Evolutionary conservation across 352 stramenopile genomes (phyloP), one percentile per base, ranked within the genome.

Genomic region (Pythium plurisporium): DNA sequence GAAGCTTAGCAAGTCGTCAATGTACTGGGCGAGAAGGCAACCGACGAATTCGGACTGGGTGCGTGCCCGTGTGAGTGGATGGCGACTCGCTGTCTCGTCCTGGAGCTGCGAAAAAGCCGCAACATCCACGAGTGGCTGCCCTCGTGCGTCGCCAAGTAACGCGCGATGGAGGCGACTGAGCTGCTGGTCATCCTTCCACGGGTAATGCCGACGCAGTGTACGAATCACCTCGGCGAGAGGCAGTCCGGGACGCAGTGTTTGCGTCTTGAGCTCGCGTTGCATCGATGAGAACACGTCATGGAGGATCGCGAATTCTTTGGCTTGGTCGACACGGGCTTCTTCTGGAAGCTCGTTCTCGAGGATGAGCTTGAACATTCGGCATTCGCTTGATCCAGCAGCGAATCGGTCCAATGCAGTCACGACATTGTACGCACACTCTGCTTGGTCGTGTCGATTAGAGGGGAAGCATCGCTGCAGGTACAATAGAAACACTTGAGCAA

Each of bases 361-460:
- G 2, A 86, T 63, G 48, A 86, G 55, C 3, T 75, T 64, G 33
- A 91, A 89, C 1, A 89, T 48, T 1, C 72, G 67, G 33, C 79
- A 89, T 20, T 77, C 65, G 43, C 71, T 86, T 2, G 73, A 83
- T 3, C 63, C 54, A 0, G 40, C 8, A 0, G 59, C 58, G 27
- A 79, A 88, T 10, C 64, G 71, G 22, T 82, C 66, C 9, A 91
- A 63, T 3, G 68, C 67, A 23, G 53, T 42, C 1, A 85, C 15
- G 4, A 83, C 55, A 48, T 89, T 91, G 72, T 91, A 91, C 7
- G 69, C 73, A 8, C 70, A 69, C 55, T 91, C 81, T 5, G 80
- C 44, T 17, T 73, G 69, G 19, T 88, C 74, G 31, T 68, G 61
- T 4, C 34, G 45, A n/a, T 44, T 52, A 4, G 43, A 38, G 1